A percentile compares a stretch with the other conserved stretches of the same genome.
These are phyloP conservation scores for Climacium dendroides DNA, from an alignment of 225 moss, liverwort and hornwort genomes.

Conservation along the genomic window DNA sequence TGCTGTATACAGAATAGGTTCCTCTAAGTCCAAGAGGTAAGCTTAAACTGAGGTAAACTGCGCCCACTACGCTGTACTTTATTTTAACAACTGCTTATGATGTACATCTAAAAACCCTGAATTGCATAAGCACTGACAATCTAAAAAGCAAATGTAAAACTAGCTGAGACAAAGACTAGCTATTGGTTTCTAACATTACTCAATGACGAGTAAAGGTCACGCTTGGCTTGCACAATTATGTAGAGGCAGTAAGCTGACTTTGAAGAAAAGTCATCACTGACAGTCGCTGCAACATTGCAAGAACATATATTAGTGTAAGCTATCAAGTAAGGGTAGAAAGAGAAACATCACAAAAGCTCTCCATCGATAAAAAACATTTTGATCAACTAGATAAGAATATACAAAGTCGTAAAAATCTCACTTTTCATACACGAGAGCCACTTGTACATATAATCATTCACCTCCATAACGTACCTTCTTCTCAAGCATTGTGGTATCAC, in stretches of 20 bases:
- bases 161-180: background rate
- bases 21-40: no score
- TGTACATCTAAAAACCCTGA: background rate
- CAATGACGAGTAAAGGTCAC: background rate
- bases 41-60: background rate
- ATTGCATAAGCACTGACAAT: background rate
- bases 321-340: background rate
- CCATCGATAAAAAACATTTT: background rate
- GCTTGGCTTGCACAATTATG: background rate
- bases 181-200: background rate
- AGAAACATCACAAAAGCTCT: background rate
- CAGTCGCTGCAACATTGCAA: conserved; percentile 50
- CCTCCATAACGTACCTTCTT: conserved; percentile 45
- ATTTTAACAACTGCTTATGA: background rate
- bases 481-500: conserved; percentile 31
- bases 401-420: background rate
- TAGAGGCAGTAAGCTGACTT: conserved; percentile 42
- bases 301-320: background rate
- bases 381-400: background rate
- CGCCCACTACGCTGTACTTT: background rate
- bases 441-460: background rate
- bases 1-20: background rate
- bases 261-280: conserved; percentile 79
- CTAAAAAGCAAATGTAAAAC: background rate
- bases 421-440: background rate